Evolutionary conservation across 2,329 filamentous ascomycete genomes (phyloP), one percentile per base, ranked within the genome.

Genomic region (Exophiala xenobiotica): DNA sequence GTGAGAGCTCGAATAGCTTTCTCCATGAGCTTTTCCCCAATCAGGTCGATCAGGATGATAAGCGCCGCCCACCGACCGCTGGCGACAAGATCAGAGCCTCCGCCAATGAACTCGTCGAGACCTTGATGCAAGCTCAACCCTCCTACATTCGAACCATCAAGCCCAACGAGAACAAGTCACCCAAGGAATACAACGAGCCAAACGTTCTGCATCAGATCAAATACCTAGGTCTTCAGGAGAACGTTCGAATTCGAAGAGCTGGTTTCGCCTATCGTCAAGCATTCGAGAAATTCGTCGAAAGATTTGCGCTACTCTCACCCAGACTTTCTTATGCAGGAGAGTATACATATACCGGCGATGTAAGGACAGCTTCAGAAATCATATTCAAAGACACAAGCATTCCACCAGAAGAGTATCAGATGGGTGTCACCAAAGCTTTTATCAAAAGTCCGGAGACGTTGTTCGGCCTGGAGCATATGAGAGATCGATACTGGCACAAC

Each of bases 101-200:
- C 16, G 93, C 93, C 6, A 99, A 99, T 66, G 90, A 95, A 38
- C 79, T 99, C 16, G 93, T 99, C 1, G 84, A 91, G 1, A 97
- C 93, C 1, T 72, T 99, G 63, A 97, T 96, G 91, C 95, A 96
- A 72, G 92, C 90, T 50, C 89, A 93, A 62, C 93, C 93, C 1
- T 96, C 91, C 2, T 99, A 99, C 67, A 99, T 99, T 63, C 89
- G 93, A 68, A 99, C 93, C 0, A 97, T 99, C 75, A 99, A 99
- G 73, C 93, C 93, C 1, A 99, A 99, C 74, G 93, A 99, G 72
- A 97, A 96, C 76, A 99, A 97, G 71, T 96, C 91, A 2, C 87
- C 90, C 0, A 85, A 83, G 8, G 93, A 99, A 67, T 99, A 96
- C 70, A 96, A 96, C 63, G 80, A 81, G 16, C 83, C 85, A 23